Evolutionary conservation across 208 protist genomes (phyloP).

Genomic region (Acanthamoeba divionensis): DNA sequence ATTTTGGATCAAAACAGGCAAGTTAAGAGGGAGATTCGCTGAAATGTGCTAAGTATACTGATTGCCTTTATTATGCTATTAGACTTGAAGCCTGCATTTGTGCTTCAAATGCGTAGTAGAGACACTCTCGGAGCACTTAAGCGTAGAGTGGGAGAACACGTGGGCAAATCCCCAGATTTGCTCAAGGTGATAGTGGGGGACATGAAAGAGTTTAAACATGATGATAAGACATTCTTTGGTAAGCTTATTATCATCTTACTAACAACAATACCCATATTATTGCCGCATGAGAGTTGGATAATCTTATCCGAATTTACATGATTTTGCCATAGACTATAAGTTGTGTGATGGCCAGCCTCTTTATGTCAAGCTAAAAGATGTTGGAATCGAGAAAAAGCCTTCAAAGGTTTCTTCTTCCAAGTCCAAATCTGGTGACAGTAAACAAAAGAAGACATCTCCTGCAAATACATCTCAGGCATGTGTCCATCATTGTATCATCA

Average conservation of each 20-base stretch:
- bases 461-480: no score
- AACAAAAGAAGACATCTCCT: no score
- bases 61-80: no score
- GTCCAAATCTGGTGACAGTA: constrained; percentile 28
- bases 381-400: not conserved
- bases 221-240: constrained; percentile 47
- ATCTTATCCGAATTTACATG: no score
- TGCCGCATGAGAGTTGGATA: no score
- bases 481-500: not conserved
- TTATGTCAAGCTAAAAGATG: not conserved
- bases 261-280: no score
- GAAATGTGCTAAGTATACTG: no score
- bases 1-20: constrained; percentile 16
- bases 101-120: not conserved
- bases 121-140: constrained; percentile 29
- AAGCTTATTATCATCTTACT: no score
- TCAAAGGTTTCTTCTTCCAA: no score
- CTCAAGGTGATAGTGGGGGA: not conserved
- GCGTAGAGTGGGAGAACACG: not conserved
- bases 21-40: no score
- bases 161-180: not conserved
- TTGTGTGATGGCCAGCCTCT: not conserved
- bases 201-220: not conserved
- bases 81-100: constrained; percentile 41
- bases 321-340: constrained; percentile 12